Conservation (phyloP, 176 grass and related monocot species). For the Luzula sylvatica region DNA sequence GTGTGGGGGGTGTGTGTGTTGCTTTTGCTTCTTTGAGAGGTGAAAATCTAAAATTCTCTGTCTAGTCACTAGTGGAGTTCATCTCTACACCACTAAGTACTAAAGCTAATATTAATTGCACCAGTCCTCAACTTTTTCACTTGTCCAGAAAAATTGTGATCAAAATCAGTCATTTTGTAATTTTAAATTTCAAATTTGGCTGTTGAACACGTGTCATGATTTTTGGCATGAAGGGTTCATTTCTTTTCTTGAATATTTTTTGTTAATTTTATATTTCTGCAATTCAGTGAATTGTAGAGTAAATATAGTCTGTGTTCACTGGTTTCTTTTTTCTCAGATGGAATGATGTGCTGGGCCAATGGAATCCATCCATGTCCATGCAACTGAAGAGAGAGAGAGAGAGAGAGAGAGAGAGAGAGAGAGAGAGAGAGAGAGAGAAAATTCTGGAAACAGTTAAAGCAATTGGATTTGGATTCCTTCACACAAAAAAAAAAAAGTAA, state of each 20-base stretch:
- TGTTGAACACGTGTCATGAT: no score
- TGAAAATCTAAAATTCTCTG: conserved; percentile 24
- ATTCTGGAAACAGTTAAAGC: conserved; percentile 25
- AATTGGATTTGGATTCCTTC: not conserved
- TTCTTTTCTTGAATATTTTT: no score
- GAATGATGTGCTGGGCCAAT: conserved; percentile 26
- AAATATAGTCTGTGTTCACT: not conserved
- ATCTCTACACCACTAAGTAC: conserved; percentile 23
- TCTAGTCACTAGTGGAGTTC: conserved; percentile 1
- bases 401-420: conserved; percentile 20
- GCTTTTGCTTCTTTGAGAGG: conserved; percentile 16
- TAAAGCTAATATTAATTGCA: conserved; percentile 13
- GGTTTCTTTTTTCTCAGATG: conserved; percentile 18
- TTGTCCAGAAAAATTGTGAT: not conserved
- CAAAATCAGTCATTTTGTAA: no score
- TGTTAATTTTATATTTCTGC: not conserved
- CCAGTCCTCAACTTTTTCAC: conserved; percentile 12
- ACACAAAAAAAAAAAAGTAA: no score
- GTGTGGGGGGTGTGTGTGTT: not conserved
- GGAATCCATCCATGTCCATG: conserved; percentile 29
- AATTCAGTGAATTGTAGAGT: conserved; percentile 6
- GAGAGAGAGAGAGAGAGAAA: conserved; percentile 12
- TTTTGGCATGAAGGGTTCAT: no score
- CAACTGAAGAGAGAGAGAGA: conserved; percentile 9
- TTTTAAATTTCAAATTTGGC: no score